Conservation (phyloP, 202 grass and related monocot species). For the Zizania palustris region DNA sequence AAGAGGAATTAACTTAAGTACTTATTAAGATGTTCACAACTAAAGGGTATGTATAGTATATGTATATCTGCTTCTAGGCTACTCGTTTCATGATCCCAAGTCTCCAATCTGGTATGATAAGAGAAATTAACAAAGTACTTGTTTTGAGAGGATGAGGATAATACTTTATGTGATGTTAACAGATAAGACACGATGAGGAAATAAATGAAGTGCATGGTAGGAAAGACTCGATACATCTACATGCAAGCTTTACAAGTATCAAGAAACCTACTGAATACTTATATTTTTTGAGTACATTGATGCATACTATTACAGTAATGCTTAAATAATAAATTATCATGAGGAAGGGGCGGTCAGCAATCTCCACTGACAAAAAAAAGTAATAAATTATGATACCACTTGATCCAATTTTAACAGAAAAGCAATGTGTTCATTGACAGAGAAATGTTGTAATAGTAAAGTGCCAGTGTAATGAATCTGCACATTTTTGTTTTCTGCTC, state of each 20-base stretch:
- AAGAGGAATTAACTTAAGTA: not conserved
- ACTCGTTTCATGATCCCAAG: no score
- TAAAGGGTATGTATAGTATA: no score
- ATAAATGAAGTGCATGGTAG: not conserved
- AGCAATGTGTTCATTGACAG: not conserved
- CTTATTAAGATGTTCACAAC: no score
- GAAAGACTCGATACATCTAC: not conserved
- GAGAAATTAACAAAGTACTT: not conserved
- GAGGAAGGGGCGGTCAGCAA: not conserved
- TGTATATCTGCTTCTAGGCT: no score
- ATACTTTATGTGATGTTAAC: not conserved
- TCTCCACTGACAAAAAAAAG: not conserved
- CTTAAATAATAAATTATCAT: not conserved
- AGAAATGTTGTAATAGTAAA: not conserved
- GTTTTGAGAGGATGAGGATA: not conserved
- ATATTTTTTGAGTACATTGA: not conserved
- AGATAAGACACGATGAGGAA: not conserved
- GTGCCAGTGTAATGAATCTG: not conserved
- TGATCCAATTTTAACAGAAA: slow-evolving; percentile 8
- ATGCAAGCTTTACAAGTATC: not conserved
- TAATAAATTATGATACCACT: not conserved
- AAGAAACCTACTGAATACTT: not conserved
- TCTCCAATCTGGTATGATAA: no score
- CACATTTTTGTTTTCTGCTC: not conserved
- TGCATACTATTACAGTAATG: not conserved